Evolutionary conservation across 75 land plant species (phyloP), one percentile per base, ranked within the genome.

Genomic region (Adiantum capillusveneris): DNA sequence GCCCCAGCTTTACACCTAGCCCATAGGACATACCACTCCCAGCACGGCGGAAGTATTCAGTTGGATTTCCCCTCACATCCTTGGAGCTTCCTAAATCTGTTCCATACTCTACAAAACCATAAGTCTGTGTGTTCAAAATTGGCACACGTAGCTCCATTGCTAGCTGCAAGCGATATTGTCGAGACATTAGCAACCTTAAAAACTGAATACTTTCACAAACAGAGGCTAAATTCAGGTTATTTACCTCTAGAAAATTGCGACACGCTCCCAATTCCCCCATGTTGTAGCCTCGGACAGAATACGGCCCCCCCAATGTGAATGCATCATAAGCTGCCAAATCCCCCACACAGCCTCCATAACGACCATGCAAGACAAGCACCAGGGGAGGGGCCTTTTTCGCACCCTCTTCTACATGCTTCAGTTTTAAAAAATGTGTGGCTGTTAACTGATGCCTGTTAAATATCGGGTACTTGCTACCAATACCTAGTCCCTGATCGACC

Each of bases 371-470:
- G 29, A 70, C 60, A 29, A 44, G 51, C 1, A 70, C 52, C 20
- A 66, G 31, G 9, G 64, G 60, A n/a, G 58, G 49, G 11, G 25
- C 52, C 52, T 50, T 34, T 34, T 34, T 34, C 37, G 7, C 37
- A 34, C 37, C 37, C 37, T 34, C 37, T 21, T 64, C 56, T 17
- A 45, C 37, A 12, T 50, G 56, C 30, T 53, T 52, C 25, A 70
- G 26, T 20, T 31, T 67, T 19, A 70, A 25, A 44, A 49, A 70
- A 14, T 66, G 53, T 25, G 72, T 70, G 28, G 56, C 54, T 13
- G 68, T 54, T n/a, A 70, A 56, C 31, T 44, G 72, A 52, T 70
- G 72, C 57, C 64, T 63, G 6, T 70, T 70, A 59, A 70, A 70
- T 21, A 70, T 16, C 25, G 72, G 56, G 7, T 57, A 34, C 27